Evolutionary conservation across 2,329 filamentous ascomycete species (phyloP), one percentile per base, ranked within the genome.

Genomic region (Calonectria henricotiae): DNA sequence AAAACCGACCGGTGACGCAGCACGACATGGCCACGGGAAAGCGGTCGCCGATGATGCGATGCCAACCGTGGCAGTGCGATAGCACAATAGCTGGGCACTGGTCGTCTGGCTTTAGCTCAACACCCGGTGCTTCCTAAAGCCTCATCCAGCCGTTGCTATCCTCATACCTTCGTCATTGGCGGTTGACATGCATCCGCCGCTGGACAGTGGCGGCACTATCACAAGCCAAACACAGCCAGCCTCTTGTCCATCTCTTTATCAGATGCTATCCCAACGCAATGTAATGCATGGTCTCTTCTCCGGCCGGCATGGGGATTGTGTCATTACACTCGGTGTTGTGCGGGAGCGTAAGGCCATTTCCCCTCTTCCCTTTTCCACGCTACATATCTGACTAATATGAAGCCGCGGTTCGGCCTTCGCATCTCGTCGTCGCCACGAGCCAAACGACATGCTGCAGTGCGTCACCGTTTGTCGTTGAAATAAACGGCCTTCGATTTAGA

Each of bases 281-380:
- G 39, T 37, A 44, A 44, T 61, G 55, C 49, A 13, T 4, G n/a
- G 7, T 23, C 15, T 46, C n/a, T 46, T 3, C 43, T 32, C 13
- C 30, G 25, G 17, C 46, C 13, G 30, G 39, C 37, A 30, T 43
- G 11, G n/a, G 30, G 20, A 37, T 44, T 41, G 37, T 44, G 43
- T 27, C 64, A 60, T 61, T 27, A 13, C 30, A 11, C 17, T 49
- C 51, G 23, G 51, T 60, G 13, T 17, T 23, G 23, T 35, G 32
- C 35, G 23, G 30, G 32, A 66, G 51, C 13, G 13, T 51, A 54
- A 66, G 61, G 64, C 41, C 46, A 41, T 60, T 66, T 44, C 51
- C 46, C 39, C 35, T 49, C 32, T 27, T 41, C 43, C 49, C 32
- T 49, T 30, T 49, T 65, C 64, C 64, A 43, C 64, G 64, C 64